phyloP scores from a whole-genome alignment of 495 filamentous ascomycete species.

The Podospora appendiculata region DNA sequence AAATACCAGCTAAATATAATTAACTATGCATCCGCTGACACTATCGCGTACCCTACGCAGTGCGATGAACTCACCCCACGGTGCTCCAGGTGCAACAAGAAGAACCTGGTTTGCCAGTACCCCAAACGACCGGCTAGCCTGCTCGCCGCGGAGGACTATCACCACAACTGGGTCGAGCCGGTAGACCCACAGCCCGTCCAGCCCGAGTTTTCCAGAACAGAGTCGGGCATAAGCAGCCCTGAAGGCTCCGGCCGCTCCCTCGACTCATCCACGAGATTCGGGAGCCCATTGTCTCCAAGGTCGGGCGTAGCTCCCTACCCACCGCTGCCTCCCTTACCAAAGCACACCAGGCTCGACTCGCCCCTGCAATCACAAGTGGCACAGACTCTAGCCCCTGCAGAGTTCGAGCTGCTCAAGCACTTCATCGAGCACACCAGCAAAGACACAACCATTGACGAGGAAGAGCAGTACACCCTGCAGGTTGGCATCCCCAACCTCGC shows the following conservation, averaged over 20 bases:
- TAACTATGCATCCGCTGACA: not conserved
- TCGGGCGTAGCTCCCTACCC: not conserved
- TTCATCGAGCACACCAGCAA: conserved; percentile 36
- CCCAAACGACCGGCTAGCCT: conserved; percentile 1
- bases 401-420: conserved; percentile 30
- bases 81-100: conserved; percentile 19
- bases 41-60: not conserved
- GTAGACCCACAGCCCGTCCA: conserved; percentile 4
- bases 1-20: not conserved
- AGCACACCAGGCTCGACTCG: conserved; percentile 1
- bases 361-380: conserved; percentile 3
- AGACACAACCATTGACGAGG: conserved; percentile 22
- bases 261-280: conserved; percentile 1
- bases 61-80: conserved; percentile 18
- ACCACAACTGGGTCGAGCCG: not conserved
- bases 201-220: not conserved
- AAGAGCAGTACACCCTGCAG: conserved; percentile 32
- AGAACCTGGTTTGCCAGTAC: conserved; percentile 18
- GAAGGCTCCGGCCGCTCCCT: conserved; percentile 3
- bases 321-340: not conserved
- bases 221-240: conserved; percentile 2
- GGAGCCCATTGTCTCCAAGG: conserved; percentile 3
- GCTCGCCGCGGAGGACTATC: not conserved
- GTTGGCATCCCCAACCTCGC: conserved; percentile 36
- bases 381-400: conserved; percentile 19